Conservation (phyloP, 805 yeast species). For the Starmerella gropengiesseri region DNA sequence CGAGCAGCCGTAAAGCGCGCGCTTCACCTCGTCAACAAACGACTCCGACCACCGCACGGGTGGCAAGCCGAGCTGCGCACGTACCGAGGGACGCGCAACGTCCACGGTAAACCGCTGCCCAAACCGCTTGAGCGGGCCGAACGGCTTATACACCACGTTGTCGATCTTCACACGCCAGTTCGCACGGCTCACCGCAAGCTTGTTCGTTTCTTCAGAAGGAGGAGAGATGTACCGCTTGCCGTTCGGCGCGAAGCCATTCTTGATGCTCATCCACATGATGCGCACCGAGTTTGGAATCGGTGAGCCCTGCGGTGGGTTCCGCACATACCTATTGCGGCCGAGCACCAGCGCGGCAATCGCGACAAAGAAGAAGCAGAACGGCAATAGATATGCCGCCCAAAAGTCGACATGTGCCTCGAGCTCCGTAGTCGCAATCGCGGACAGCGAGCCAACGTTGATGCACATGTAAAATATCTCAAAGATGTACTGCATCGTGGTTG, state of each 20-base stretch:
- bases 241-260: constrained; percentile 34
- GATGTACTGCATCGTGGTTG: constrained; percentile 58
- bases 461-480: constrained; percentile 68
- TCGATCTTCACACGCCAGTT: constrained; percentile 5
- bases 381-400: constrained; percentile 60
- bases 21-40: constrained; percentile 61
- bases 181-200: constrained; percentile 3
- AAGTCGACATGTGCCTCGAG: constrained; percentile 51
- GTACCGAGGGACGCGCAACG: constrained; percentile 47
- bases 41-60: constrained; percentile 49
- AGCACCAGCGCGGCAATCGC: constrained; percentile 42
- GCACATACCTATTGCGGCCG: constrained; percentile 47
- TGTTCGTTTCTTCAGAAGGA: background rate
- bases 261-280: constrained; percentile 36
- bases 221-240: constrained; percentile 11
- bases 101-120: constrained; percentile 31
- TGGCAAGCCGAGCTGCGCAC: constrained; percentile 36
- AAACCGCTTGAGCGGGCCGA: constrained; percentile 16
- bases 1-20: constrained; percentile 59
- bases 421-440: constrained; percentile 68
- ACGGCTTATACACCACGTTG: constrained; percentile 10
- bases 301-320: constrained; percentile 51
- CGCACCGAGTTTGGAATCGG: constrained; percentile 46
- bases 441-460: constrained; percentile 64
- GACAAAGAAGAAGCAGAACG: constrained; percentile 55